Base-by-base conservation (phyloP, 148 eudicot species). In the Persicaria maculosa region DNA sequence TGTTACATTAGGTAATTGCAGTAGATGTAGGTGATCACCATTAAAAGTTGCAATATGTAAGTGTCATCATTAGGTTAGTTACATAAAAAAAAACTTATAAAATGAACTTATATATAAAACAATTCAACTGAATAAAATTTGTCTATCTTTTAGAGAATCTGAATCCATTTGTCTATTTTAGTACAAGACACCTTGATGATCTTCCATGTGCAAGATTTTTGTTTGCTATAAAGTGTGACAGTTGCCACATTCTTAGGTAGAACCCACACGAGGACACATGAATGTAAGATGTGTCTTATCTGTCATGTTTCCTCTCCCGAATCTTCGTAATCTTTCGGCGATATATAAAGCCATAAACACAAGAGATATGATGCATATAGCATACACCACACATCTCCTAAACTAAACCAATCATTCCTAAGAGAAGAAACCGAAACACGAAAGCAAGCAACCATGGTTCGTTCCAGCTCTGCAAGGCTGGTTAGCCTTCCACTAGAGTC, bases 1-100 rank as follows among this genome's bases (percentile, higher is more conserved):
- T 72, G 58, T 71, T 75, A 17, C 44, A 82, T 16, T 86, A 81
- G 76, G 75, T 79, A 71, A 77, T 83, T 25, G 88, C 78, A 9
- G 88, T 31, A 31, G 40, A 31, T 31, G 40, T 31, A 31, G 40
- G 40, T n/a, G n/a, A n/a, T n/a, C n/a, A n/a, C n/a, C n/a, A n/a
- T n/a, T n/a, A n/a, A n/a, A n/a, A n/a, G n/a, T n/a, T n/a, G n/a
- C n/a, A n/a, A n/a, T n/a, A n/a, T n/a, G n/a, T 1, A 31, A 31
- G 40, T 31, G 40, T 31, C 40, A 31, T 31, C 40, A 31, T 31
- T 31, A 31, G 40, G 1, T 31, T n/a, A n/a, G n/a, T n/a, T n/a
- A n/a, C n/a, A n/a, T n/a, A n/a, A 31, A 1, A 1, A 31, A 31
- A 31, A 31, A 31, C 40, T 31, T 31, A 31, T 31, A 31, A 31